These are phyloP conservation scores for Microbotryomycetes sp. DNA, from an alignment of 1,284 basidiomycete genomes.

Conservation along the genomic window DNA sequence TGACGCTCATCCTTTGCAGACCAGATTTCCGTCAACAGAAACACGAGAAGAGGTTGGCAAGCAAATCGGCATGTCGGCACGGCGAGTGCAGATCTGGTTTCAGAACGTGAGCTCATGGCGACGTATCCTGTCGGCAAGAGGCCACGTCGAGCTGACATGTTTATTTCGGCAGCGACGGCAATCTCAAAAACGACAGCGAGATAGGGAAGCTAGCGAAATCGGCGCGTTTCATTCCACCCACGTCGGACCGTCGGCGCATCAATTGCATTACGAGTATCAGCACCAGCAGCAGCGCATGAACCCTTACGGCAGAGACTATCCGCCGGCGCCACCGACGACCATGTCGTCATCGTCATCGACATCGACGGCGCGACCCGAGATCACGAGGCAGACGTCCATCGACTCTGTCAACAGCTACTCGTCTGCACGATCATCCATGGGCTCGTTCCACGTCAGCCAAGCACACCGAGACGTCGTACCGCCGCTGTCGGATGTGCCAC, in stretches of 20 bases:
- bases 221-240: background rate
- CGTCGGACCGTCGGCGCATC: background rate
- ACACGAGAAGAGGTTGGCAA: conserved; percentile 75
- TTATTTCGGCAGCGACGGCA: conserved; percentile 19
- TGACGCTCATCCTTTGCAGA: conserved; percentile 46
- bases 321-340: background rate
- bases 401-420: conserved; percentile 11
- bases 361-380: conserved; percentile 1
- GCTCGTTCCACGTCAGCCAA: background rate
- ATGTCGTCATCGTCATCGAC: background rate
- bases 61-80: conserved; percentile 69
- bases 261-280: background rate
- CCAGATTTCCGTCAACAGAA: conserved; percentile 72
- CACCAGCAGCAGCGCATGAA: conserved; percentile 1
- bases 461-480: background rate
- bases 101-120: conserved; percentile 26
- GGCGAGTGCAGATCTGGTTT: conserved; percentile 66
- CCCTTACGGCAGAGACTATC: conserved; percentile 8
- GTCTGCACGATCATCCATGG: background rate
- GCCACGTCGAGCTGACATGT: background rate
- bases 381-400: conserved; percentile 11
- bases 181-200: conserved; percentile 29
- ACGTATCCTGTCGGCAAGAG: background rate
- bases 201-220: conserved; percentile 23
- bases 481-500: background rate